Conservation (phyloP, 768 basidiomycete species). For the Candolleomyces eurysporus region DNA sequence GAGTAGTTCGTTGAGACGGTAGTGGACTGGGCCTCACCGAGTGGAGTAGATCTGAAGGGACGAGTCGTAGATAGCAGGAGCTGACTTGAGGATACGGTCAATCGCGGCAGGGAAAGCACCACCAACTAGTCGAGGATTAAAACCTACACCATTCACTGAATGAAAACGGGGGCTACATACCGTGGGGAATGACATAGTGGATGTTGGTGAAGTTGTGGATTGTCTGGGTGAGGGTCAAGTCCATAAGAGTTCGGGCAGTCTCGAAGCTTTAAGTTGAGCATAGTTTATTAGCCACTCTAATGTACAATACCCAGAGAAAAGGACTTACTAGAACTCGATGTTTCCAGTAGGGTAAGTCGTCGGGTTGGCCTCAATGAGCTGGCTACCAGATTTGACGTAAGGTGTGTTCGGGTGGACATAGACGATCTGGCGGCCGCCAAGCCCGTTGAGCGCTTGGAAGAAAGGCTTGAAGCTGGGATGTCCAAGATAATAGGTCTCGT, state of each 20-base stretch:
- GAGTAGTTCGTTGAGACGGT: neutral
- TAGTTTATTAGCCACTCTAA: conserved; percentile 1
- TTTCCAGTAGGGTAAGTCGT: conserved; percentile 31
- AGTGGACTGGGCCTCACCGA: conserved; percentile 15
- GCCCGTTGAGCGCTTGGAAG: conserved; percentile 28
- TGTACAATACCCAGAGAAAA: neutral
- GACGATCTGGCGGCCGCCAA: conserved; percentile 25
- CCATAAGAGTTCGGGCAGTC: conserved; percentile 30
- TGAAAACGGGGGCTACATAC: conserved; percentile 11
- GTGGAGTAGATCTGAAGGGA: conserved; percentile 29
- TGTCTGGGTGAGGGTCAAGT: conserved; percentile 25
- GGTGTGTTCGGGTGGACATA: conserved; percentile 31
- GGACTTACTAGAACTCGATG: conserved; percentile 31
- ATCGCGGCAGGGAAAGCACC: conserved; percentile 31
- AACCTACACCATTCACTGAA: neutral
- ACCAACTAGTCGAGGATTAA: conserved; percentile 18
- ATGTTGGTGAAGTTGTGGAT: conserved; percentile 32
- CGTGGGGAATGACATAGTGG: conserved; percentile 32
- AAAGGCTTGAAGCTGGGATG: conserved; percentile 25
- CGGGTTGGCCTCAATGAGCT: conserved; percentile 31
- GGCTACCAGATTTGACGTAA: conserved; percentile 20
- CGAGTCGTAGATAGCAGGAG: conserved; percentile 28
- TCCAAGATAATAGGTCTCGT: conserved; percentile 31
- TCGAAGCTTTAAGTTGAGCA: conserved; percentile 20
- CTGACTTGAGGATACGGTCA: conserved; percentile 30